Conservation (phyloP, 306 rosid species). For the Ormosia emarginata region DNA sequence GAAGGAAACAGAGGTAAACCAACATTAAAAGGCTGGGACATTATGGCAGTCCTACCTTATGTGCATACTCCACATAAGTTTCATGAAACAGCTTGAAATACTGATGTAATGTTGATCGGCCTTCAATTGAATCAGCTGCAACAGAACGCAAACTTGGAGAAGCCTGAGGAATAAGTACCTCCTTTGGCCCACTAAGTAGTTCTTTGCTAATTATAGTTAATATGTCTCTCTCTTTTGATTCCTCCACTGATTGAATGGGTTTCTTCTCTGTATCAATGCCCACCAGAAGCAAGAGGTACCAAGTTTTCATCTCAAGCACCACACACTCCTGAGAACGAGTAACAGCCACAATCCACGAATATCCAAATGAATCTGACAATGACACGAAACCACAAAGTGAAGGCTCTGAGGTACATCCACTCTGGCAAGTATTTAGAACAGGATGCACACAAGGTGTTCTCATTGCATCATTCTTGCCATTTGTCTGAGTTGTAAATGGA, state of each 20-base stretch:
- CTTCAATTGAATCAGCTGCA: constrained; percentile 91
- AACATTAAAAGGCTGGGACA: background rate
- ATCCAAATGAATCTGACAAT: constrained; percentile 92
- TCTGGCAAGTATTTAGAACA: constrained; percentile 86
- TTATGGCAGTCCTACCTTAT: constrained; percentile 56
- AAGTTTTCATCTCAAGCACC: constrained; percentile 83
- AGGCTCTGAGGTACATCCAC: constrained; percentile 50
- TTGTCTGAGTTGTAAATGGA: constrained; percentile 80
- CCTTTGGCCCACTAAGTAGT: constrained; percentile 81
- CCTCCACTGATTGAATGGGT: constrained; percentile 29
- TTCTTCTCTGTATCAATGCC: constrained; percentile 55
- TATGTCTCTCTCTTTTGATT: constrained; percentile 47
- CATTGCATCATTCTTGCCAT: constrained; percentile 69
- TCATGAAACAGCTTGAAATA: constrained; percentile 94
- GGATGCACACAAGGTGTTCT: constrained; percentile 89
- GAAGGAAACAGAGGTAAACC: background rate
- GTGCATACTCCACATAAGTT: constrained; percentile 92
- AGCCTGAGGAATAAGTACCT: constrained; percentile 71
- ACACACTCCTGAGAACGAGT: constrained; percentile 71
- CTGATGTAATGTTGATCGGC: constrained; percentile 83
- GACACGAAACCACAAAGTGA: constrained; percentile 79
- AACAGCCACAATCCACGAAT: constrained; percentile 89
- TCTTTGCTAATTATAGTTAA: constrained; percentile 79
- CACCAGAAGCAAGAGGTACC: constrained; percentile 67
- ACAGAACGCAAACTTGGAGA: constrained; percentile 73